A percentile compares a stretch with the other conserved stretches of the same genome.
Conservation (phyloP, 345 rosid species). For the Durio zibethinus region DNA sequence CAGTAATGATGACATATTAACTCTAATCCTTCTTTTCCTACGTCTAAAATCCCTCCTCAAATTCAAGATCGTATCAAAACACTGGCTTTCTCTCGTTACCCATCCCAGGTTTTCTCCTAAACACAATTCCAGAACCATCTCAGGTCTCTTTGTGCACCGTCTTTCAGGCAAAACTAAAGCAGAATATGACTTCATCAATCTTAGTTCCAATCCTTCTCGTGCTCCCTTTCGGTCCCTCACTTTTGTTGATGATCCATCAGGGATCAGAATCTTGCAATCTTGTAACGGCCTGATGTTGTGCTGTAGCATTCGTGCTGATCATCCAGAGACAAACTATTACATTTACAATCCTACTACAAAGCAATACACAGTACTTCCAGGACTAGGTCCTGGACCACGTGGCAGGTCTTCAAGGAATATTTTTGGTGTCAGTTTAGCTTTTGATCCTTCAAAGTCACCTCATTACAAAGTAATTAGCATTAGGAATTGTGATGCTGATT, state of each 20-base stretch:
- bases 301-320: slow-evolving; percentile 10
- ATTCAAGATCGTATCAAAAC: slow-evolving; percentile 34
- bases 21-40: slow-evolving; percentile 24
- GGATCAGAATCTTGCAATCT: slow-evolving; percentile 34
- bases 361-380: slow-evolving; percentile 30
- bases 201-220: slow-evolving; percentile 7
- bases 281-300: slow-evolving; percentile 50
- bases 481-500: not conserved
- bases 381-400: not conserved
- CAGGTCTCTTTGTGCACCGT: slow-evolving; percentile 15
- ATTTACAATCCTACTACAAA: slow-evolving; percentile 42
- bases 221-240: slow-evolving; percentile 25
- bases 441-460: slow-evolving; percentile 40
- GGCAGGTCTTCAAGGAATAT: not conserved
- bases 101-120: slow-evolving; percentile 20
- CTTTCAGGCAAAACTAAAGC: not conserved
- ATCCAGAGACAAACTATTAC: slow-evolving; percentile 7
- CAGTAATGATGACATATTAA: slow-evolving; percentile 26
- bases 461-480: slow-evolving; percentile 40
- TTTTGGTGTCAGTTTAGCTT: slow-evolving; percentile 30
- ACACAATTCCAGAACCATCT: not conserved
- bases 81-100: slow-evolving; percentile 33
- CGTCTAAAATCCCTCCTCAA: slow-evolving; percentile 32
- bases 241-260: slow-evolving; percentile 17
- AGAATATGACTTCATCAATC: slow-evolving; percentile 17